Base-by-base conservation (phyloP, 129 eudicot species). In the Arctium minus region DNA sequence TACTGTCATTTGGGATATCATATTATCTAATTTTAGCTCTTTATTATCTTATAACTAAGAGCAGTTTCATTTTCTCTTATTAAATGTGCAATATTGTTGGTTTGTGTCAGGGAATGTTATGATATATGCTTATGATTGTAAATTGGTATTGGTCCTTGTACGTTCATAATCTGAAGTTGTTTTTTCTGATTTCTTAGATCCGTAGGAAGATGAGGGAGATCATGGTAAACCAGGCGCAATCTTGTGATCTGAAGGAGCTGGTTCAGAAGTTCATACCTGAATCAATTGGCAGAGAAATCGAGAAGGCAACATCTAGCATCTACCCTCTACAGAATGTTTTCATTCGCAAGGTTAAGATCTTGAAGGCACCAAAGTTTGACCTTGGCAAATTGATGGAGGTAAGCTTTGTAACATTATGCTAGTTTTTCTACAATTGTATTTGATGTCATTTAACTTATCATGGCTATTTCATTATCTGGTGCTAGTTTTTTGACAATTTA, bases 151-250 rank as follows among this genome's bases (percentile, higher is more conserved):
- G 64, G 22, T 36, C 1, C 3, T 53, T 81, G 27, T 1, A 9
- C 12, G 1, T 50, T 80, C 0, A 17, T 44, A 33, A 17, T 42
- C 6, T 3, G 6, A 15, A 79, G 9, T 70, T 78, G 29, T 70
- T 17, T 15, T 53, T 17, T 64, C 39, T 2, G 33, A 48, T 78
- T 12, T 75, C 2, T 35, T 60, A 90, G 91, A 90, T 90, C 27
- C 91, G 94, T 75, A 76, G 91, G 32, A 90, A 90, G 91, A 90
- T 90, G 94, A 46, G 88, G 32, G 94, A 90, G 79, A 90, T 90
- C 44, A 90, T 90, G 94, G 78, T 86, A 5, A 88, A 88, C 87
- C 94, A 90, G 82, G 85, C 94, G 11, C 88, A 83, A 56, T 87
- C 93, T 10, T 90, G 91, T 78, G 89, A 87, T 18, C 84, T 90